phyloP scores from a whole-genome alignment of 345 rosid species.

The Eucalyptus leucophloia region DNA sequence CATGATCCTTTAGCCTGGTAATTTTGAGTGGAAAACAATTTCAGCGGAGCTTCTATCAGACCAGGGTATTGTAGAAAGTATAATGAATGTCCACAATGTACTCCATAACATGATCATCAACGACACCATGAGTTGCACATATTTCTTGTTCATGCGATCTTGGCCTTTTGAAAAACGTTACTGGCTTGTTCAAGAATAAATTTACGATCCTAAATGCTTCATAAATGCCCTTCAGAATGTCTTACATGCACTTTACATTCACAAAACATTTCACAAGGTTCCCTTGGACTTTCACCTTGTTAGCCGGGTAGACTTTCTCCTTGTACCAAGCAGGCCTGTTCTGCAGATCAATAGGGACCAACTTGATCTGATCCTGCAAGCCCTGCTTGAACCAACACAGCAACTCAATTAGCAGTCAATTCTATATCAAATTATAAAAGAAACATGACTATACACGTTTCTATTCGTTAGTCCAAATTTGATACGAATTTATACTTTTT shows the following conservation, averaged over 20 bases:
- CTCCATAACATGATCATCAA: not conserved
- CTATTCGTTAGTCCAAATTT: not conserved
- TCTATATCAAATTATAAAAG: not conserved
- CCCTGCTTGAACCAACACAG: conserved; percentile 33
- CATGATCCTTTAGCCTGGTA: not conserved
- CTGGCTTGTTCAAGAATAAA: not conserved
- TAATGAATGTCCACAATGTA: not conserved
- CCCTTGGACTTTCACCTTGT: conserved; percentile 37
- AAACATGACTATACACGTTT: not conserved
- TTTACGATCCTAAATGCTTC: not conserved
- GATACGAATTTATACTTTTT: not conserved
- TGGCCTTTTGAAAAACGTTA: not conserved
- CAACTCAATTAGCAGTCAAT: not conserved
- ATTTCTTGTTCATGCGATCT: not conserved
- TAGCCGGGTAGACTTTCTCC: conserved; percentile 64
- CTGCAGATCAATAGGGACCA: conserved; percentile 56
- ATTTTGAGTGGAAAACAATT: not conserved
- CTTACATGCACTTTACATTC: not conserved
- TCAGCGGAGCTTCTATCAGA: not conserved
- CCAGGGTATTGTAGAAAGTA: not conserved
- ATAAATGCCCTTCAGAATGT: not conserved
- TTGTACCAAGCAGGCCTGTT: conserved; percentile 81
- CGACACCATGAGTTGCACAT: not conserved
- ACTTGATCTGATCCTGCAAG: conserved; percentile 63
- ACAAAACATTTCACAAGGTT: not conserved